phyloP scores from a whole-genome alignment of 2,329 filamentous ascomycete genomes.

The Albophoma yamanashiensis region DNA sequence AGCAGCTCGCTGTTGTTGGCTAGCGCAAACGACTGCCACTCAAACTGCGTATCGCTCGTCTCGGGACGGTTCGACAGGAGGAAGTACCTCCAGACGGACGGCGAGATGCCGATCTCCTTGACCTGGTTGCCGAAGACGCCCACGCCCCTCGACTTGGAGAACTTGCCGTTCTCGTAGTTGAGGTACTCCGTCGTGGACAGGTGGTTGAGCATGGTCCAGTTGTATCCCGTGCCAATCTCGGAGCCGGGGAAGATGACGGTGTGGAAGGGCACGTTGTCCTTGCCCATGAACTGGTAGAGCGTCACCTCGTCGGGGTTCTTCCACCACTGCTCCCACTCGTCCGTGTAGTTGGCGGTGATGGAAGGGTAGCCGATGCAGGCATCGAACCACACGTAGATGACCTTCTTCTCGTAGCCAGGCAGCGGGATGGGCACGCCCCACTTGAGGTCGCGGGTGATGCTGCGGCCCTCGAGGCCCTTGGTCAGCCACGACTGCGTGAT shows the following conservation, averaged over 20 bases:
- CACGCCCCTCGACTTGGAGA: conserved; percentile 81
- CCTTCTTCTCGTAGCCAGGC: conserved; percentile 47
- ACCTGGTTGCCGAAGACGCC: conserved; percentile 90
- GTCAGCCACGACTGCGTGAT: conserved; percentile 76
- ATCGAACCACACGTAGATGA: conserved; percentile 91
- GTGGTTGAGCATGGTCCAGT: conserved; percentile 84
- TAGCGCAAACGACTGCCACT: conserved; percentile 74
- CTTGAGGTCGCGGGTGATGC: conserved; percentile 85
- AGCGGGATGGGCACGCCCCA: conserved; percentile 62
- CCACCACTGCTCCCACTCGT: conserved; percentile 92
- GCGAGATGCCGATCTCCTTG: conserved; percentile 70
- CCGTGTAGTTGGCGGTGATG: conserved; percentile 83
- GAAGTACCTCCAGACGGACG: conserved; percentile 92
- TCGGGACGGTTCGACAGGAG: conserved; percentile 79
- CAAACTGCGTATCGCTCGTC: conserved; percentile 77
- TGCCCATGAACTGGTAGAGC: conserved; percentile 93
- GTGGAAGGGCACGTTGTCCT: conserved; percentile 55
- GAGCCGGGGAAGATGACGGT: conserved; percentile 85
- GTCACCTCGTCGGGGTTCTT: conserved; percentile 77
- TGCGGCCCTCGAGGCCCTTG: conserved; percentile 74
- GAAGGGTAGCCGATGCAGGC: conserved; percentile 93
- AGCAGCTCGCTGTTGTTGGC: conserved; percentile 85
- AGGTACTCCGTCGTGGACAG: conserved; percentile 81
- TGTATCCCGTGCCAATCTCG: conserved; percentile 72
- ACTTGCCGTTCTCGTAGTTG: conserved; percentile 84